These are phyloP conservation scores for Hippophae tibetana DNA, from an alignment of 306 rosid genomes.

Conservation along the genomic window DNA sequence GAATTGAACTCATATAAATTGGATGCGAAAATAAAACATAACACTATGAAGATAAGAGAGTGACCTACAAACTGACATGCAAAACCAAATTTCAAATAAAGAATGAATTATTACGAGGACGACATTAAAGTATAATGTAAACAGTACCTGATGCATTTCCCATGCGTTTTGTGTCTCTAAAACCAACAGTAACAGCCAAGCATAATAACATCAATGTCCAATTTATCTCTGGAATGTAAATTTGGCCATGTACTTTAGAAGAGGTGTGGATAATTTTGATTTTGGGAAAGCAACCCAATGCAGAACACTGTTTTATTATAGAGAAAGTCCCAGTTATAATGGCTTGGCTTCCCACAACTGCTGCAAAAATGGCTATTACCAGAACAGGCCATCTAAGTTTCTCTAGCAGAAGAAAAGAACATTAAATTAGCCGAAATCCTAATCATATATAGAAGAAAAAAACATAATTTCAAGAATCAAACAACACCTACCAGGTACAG, in stretches of 20 bases:
- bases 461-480: too few relatives aligned
- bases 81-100: not conserved
- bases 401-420: slow-evolving; percentile 29
- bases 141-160: slow-evolving; percentile 89
- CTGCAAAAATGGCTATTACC: slow-evolving; percentile 86
- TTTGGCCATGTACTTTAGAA: slow-evolving; percentile 84
- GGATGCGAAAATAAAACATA: not conserved
- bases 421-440: slow-evolving; percentile 5
- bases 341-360: slow-evolving; percentile 98
- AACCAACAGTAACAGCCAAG: slow-evolving; percentile 75
- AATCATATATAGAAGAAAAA: not conserved
- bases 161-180: slow-evolving; percentile 93
- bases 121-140: slow-evolving; percentile 7
- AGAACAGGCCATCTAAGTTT: slow-evolving; percentile 84
- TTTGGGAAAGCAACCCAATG: slow-evolving; percentile 85
- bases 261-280: slow-evolving; percentile 81
- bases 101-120: not conserved
- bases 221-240: slow-evolving; percentile 90
- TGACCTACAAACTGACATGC: not conserved
- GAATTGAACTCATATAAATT: not conserved
- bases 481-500: slow-evolving; percentile 72
- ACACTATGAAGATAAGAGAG: too few relatives aligned
- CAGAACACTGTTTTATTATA: slow-evolving; percentile 84
- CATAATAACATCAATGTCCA: slow-evolving; percentile 85
- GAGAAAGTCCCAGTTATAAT: slow-evolving; percentile 92